phyloP scores from a whole-genome alignment of 2,329 filamentous ascomycete species.

The Aspergillus intermedius region DNA sequence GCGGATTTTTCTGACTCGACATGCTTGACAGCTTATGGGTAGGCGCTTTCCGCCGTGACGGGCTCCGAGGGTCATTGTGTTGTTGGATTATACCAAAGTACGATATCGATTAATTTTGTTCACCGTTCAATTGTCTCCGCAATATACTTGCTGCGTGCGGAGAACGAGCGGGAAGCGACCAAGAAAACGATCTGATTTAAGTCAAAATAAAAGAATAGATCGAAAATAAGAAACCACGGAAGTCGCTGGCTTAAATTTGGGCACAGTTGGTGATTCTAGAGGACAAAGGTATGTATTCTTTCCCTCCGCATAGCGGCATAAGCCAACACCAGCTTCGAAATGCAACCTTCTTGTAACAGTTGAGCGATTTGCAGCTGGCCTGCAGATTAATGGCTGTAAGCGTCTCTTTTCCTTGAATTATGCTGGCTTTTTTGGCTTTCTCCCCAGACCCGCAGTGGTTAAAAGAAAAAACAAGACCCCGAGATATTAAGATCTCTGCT shows the following conservation, averaged over 20 bases:
- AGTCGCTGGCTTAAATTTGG: not conserved
- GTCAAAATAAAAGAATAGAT: not conserved
- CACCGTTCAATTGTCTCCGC: not conserved
- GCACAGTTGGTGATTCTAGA: not conserved
- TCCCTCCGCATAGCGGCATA: not conserved
- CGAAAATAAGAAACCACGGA: not conserved
- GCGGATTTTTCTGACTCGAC: conserved; percentile 34
- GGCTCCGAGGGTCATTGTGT: conserved; percentile 19
- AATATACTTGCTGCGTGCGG: not conserved
- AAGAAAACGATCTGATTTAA: too few species aligned
- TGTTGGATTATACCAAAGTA: not conserved
- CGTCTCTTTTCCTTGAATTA: not conserved
- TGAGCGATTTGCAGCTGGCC: not conserved
- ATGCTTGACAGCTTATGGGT: conserved; percentile 37
- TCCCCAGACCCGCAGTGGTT: too few species aligned
- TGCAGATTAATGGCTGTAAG: not conserved
- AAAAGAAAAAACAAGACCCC: too few species aligned
- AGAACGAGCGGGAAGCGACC: not conserved
- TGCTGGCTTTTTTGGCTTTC: not conserved
- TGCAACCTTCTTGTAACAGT: not conserved
- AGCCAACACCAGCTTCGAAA: not conserved
- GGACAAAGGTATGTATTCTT: not conserved
- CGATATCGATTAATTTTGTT: too few species aligned
- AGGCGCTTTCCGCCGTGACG: conserved; percentile 29
- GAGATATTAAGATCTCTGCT: not conserved